A percentile compares a stretch with the other conserved stretches of the same genome.
Conservation (phyloP, 805 yeast genomes). For the Cyberlindnera nakhonratchasimensis region DNA sequence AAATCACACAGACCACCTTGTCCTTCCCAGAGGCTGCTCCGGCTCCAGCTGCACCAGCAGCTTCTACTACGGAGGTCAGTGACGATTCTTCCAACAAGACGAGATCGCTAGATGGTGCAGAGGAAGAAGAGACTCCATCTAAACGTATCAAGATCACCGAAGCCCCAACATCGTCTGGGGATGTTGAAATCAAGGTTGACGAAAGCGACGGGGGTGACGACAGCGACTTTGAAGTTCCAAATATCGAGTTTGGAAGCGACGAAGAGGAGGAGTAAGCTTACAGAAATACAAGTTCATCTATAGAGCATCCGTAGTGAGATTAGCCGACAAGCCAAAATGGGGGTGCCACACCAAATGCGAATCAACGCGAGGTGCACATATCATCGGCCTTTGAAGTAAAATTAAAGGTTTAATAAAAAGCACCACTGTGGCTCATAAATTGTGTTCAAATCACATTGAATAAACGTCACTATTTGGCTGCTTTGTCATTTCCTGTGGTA, state of each 20-base stretch:
- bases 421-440: too few relatives aligned
- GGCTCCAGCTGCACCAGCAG: constrained; percentile 1
- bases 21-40: constrained; percentile 19
- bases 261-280: constrained; percentile 38
- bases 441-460: too few relatives aligned
- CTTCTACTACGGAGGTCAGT: too few relatives aligned
- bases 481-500: too few relatives aligned
- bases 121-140: constrained; percentile 23
- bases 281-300: background rate
- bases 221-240: constrained; percentile 53
- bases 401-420: too few relatives aligned
- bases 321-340: too few relatives aligned
- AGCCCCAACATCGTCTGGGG: constrained; percentile 2
- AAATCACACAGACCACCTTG: constrained; percentile 19
- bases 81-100: constrained; percentile 11
- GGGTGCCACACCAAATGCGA: background rate
- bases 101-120: constrained; percentile 21
- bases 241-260: constrained; percentile 38
- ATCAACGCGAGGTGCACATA: constrained; percentile 1
- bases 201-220: constrained; percentile 30
- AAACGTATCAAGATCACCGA: constrained; percentile 25
- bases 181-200: constrained; percentile 14
- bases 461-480: too few relatives aligned
- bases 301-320: background rate
- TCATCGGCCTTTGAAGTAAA: background rate